phyloP scores from a whole-genome alignment of 331 rosid species.

The Rhamnella rubrinervis region DNA sequence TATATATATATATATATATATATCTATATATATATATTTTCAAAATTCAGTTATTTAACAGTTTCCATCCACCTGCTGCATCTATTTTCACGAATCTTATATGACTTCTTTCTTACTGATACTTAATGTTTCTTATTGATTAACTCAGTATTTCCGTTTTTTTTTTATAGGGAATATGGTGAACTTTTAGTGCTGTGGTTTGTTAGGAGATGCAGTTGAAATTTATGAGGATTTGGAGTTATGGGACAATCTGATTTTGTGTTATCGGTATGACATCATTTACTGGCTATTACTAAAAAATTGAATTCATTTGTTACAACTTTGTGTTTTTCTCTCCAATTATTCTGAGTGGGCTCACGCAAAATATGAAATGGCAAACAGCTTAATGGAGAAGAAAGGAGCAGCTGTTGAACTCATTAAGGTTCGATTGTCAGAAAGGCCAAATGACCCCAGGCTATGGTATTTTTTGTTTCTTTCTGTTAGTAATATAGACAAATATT shows the following conservation, averaged over 20 bases:
- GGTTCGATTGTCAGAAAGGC: constrained; percentile 69
- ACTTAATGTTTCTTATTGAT: constrained; percentile 6
- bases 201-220: constrained; percentile 87
- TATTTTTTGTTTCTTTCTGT: constrained; percentile 23
- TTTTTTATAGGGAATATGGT: constrained; percentile 91
- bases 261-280: constrained; percentile 65
- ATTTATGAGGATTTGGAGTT: constrained; percentile 89
- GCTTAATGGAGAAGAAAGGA: constrained; percentile 91
- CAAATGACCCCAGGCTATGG: constrained; percentile 91
- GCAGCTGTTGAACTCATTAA: constrained; percentile 94
- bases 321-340: constrained; percentile 14
- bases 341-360: constrained; percentile 20
- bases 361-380: constrained; percentile 33
- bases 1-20: neutral
- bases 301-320: neutral
- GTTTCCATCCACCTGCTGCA: neutral
- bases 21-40: too few species aligned
- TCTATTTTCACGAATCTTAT: too few species aligned
- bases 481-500: neutral
- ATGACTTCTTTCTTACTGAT: neutral
- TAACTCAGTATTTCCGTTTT: constrained; percentile 4
- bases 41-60: neutral
- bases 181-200: constrained; percentile 84
- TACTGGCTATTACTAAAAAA: constrained; percentile 14
- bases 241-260: constrained; percentile 90